Evolutionary conservation across 2,329 filamentous ascomycete species (phyloP), one percentile per base, ranked within the genome.

Genomic region (Xylariomycetidae sp.): DNA sequence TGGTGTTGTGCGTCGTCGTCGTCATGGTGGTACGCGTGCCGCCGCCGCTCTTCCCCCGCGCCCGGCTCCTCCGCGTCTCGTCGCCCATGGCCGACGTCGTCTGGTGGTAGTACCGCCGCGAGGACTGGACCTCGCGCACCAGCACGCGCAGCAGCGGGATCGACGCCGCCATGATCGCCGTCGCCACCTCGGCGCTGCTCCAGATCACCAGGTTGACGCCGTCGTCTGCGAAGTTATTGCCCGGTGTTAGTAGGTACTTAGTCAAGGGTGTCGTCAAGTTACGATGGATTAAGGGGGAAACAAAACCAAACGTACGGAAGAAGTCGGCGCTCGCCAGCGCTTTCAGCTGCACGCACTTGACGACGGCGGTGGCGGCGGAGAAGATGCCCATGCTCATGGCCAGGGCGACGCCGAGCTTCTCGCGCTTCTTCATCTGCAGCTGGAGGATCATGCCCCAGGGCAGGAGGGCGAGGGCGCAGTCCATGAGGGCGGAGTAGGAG

Each of bases 81-180:
- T 23, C 22, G 22, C 22, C 22, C 9, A 8, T n/a, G 22, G 8
- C n/a, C 22, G 22, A 9, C 22, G 9, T n/a, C 9, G 22, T 9
- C 22, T n/a, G 22, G 22, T 23, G 9, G 22, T 23, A 23, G 22
- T 23, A 23, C 22, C 9, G 22, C 9, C 22, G 9, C 9, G 44
- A 48, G 13, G 43, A 38, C 10, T 42, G 38, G 14, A 50, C 34
- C 22, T 52, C 46, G 20, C 43, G 47, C 33, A 56, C 35, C 3
- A 56, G 44, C n/a, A 48, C 52, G 2, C 54, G 51, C 6, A 58
- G 35, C n/a, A 58, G 53, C 7, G 56, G 56, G 16, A 58, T 55
- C 4, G 52, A 57, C 23, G 52, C 47, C 5, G 52, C 54, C 3
- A 55, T 41, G 16, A 57, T 50, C 6, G 53, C 50, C 4, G 40